Evolutionary conservation across 345 rosid genomes (phyloP).

Genomic region (Lepidium sativum): DNA sequence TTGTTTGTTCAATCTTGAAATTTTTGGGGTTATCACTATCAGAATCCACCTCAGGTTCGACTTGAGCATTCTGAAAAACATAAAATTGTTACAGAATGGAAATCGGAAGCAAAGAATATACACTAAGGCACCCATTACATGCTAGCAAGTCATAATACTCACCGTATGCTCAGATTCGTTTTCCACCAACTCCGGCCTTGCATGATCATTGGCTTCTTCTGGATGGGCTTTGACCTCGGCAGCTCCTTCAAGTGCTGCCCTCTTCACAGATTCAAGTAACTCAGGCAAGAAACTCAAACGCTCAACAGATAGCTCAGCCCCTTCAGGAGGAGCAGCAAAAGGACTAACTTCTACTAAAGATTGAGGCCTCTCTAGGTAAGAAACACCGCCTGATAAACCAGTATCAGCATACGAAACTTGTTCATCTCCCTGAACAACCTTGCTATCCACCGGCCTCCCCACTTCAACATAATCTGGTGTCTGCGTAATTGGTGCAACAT

Average conservation of each 20-base stretch:
- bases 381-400: constrained; percentile 6
- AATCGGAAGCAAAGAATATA: constrained; percentile 5
- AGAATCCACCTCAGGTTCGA: constrained; percentile 57
- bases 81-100: constrained; percentile 13
- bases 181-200: constrained; percentile 24
- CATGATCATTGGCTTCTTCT: constrained; percentile 33
- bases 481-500: constrained; percentile 10
- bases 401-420: constrained; percentile 25
- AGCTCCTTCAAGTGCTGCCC: constrained; percentile 72
- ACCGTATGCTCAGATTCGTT: constrained; percentile 55
- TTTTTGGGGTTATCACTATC: constrained; percentile 47
- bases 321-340: constrained; percentile 30
- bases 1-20: constrained; percentile 80
- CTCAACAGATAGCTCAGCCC: constrained; percentile 37
- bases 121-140: background rate
- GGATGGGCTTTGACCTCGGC: constrained; percentile 58
- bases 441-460: constrained; percentile 30
- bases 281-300: constrained; percentile 52
- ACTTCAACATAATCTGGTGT: constrained; percentile 22
- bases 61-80: constrained; percentile 49
- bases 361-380: constrained; percentile 26
- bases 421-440: constrained; percentile 29
- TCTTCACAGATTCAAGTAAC: constrained; percentile 61
- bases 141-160: constrained; percentile 29
- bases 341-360: constrained; percentile 30